A percentile compares a stretch with the other conserved stretches of the same genome.
phyloP scores from a whole-genome alignment of 805 yeast genomes.

The Schwanniomyces yamadae region DNA sequence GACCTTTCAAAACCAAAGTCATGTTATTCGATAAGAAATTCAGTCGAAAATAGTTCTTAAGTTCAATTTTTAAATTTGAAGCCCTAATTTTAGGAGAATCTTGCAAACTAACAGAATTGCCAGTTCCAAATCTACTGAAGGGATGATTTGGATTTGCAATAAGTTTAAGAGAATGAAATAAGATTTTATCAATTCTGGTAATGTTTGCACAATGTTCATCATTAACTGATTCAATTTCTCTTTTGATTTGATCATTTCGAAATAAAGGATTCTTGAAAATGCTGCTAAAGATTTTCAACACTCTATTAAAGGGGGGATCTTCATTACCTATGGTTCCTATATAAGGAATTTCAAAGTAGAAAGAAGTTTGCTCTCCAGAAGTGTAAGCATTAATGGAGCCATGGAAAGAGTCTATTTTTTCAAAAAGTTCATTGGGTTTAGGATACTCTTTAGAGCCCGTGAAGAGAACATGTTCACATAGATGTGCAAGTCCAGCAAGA shows the following conservation, averaged over 20 bases:
- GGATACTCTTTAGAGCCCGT: constrained; percentile 57
- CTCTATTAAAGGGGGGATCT: constrained; percentile 43
- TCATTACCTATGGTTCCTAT: constrained; percentile 9
- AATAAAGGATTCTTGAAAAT: constrained; percentile 54
- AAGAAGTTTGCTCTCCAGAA: constrained; percentile 64
- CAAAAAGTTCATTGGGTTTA: constrained; percentile 44
- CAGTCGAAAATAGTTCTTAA: constrained; percentile 38
- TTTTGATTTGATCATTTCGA: constrained; percentile 35
- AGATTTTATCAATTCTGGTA: constrained; percentile 40
- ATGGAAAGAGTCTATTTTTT: constrained; percentile 43
- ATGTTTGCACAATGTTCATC: constrained; percentile 65
- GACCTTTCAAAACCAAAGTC: constrained; percentile 61
- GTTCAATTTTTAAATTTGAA: constrained; percentile 31
- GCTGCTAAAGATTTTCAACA: constrained; percentile 50
- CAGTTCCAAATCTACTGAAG: constrained; percentile 65
- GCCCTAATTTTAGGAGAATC: constrained; percentile 31
- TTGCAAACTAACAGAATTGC: constrained; percentile 52
- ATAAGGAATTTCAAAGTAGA: constrained; percentile 60
- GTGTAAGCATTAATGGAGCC: constrained; percentile 70
- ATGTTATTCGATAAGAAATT: constrained; percentile 49
- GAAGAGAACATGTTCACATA: constrained; percentile 27
- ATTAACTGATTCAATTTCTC: constrained; percentile 61
- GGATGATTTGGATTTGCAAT: constrained; percentile 49
- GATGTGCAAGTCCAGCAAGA: constrained; percentile 81
- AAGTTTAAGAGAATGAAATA: constrained; percentile 59